Base-by-base conservation (phyloP, 1,139 yeast species). In the Debaryomycetaceae sp. region DNA sequence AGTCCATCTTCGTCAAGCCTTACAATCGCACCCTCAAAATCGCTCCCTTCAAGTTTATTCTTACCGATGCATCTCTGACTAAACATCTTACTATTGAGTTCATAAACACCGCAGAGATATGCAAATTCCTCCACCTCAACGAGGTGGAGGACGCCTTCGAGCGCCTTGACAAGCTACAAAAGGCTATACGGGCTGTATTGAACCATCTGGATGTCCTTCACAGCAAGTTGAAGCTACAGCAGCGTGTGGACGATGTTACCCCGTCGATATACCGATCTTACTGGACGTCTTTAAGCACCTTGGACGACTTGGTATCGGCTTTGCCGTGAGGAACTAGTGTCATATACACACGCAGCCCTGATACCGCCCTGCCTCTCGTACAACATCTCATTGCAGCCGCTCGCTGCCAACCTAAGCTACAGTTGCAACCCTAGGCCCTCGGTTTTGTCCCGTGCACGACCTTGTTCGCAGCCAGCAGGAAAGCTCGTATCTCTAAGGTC, bases 71-170 rank as follows among this genome's bases (percentile, higher is more conserved):
- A 5, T 5, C 42, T 3, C 11, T 17, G 34, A 34, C 24, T 38
- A 38, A 34, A 39, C 30, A 34, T 11, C 37, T 66, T 4, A 45
- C 46, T 6, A 46, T 66, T 4, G 72, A 70, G 42, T 59, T 68
- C 27, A 47, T 52, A 9, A 55, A 57, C 2, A 61, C 56, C 4
- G 39, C 45, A 6, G 74, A 70, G 37, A 51, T 66, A 4, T 61
- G 70, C 44, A 34, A 45, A 13, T 68, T 70, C 46, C 51, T 68
- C 6, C 58, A 54, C 5, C 47, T 68, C 5, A 35, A 38, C 4
- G 74, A 68, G 45, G 54, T 60, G 11, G 73, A 68, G 48, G 70
- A 68, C 34, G 49, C 57, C 6, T 48, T 45, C 38, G 47, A 42
- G 6, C 24, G 47, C 4, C 13, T 45, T 13, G 43, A 37, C 1